Conservation (phyloP, 2,329 filamentous ascomycete species). For the Fusarium floridanum region DNA sequence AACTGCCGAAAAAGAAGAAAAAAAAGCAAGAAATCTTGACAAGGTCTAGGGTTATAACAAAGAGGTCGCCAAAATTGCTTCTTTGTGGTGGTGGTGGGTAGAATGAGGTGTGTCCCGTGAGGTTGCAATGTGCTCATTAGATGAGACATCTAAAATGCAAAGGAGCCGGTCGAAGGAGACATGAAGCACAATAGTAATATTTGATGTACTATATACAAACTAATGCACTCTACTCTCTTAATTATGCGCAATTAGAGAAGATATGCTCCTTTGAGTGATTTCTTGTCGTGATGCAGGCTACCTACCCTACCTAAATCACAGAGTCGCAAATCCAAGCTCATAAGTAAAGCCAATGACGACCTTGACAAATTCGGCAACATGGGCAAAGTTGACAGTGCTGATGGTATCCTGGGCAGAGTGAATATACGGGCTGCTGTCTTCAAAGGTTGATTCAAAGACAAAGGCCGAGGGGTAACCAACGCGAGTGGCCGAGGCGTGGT, state of each 20-base stretch:
- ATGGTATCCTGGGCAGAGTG: conserved; percentile 80
- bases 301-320: conserved; percentile 10
- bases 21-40: not conserved
- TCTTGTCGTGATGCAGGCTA: not conserved
- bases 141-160: not conserved
- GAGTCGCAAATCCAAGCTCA: conserved; percentile 65
- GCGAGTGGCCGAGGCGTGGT: conserved; percentile 72
- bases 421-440: conserved; percentile 75
- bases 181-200: not conserved
- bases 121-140: not conserved
- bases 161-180: not conserved
- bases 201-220: not conserved
- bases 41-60: not conserved
- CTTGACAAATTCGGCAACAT: conserved; percentile 74
- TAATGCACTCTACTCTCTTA: not conserved
- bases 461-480: conserved; percentile 75
- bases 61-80: not conserved
- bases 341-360: conserved; percentile 62
- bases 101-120: no score
- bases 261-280: not conserved
- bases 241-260: not conserved
- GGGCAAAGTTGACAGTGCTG: conserved; percentile 74
- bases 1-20: not conserved
- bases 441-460: conserved; percentile 72
- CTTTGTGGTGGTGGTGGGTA: not conserved